phyloP scores from a whole-genome alignment of 2,329 filamentous ascomycete genomes.

The Fusarium neocosmosporiellum region DNA sequence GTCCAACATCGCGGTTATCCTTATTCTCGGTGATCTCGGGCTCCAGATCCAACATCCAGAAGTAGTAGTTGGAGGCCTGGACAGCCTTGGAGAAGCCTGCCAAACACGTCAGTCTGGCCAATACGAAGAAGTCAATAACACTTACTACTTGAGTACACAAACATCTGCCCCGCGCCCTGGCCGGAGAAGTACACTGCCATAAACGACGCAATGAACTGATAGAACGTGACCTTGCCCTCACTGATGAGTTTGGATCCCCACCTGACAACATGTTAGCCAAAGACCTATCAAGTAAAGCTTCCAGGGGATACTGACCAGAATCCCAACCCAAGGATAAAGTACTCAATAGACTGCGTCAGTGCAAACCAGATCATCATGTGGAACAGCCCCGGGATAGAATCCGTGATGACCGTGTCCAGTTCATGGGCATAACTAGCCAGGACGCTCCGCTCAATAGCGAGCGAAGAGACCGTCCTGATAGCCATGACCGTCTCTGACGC shows the following conservation, averaged over 20 bases:
- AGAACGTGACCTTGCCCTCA: conserved; percentile 60
- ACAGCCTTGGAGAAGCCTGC: conserved; percentile 57
- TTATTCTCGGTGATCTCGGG: conserved; percentile 31
- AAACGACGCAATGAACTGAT: conserved; percentile 59
- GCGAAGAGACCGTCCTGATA: conserved; percentile 51
- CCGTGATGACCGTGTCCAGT: conserved; percentile 38
- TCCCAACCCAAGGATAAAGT: conserved; percentile 31
- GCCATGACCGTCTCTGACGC: conserved; percentile 53
- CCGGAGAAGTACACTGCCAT: conserved; percentile 43
- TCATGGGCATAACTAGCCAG: conserved; percentile 40
- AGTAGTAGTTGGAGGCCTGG: conserved; percentile 58
- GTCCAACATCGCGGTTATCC: conserved; percentile 43
- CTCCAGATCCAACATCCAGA: conserved; percentile 57
- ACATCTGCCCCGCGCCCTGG: not conserved
- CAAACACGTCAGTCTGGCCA: conserved; percentile 38
- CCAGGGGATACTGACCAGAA: not conserved
- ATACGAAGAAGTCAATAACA: not conserved
- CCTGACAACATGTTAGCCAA: conserved; percentile 50
- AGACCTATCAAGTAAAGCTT: not conserved
- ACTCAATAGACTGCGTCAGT: not conserved
- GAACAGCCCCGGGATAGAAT: not conserved
- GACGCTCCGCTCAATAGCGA: conserved; percentile 50
- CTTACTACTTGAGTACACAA: not conserved
- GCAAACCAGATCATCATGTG: not conserved
- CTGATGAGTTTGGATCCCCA: conserved; percentile 50